phyloP scores from a whole-genome alignment of 148 eudicot species.

The Rhododendron henanense region DNA sequence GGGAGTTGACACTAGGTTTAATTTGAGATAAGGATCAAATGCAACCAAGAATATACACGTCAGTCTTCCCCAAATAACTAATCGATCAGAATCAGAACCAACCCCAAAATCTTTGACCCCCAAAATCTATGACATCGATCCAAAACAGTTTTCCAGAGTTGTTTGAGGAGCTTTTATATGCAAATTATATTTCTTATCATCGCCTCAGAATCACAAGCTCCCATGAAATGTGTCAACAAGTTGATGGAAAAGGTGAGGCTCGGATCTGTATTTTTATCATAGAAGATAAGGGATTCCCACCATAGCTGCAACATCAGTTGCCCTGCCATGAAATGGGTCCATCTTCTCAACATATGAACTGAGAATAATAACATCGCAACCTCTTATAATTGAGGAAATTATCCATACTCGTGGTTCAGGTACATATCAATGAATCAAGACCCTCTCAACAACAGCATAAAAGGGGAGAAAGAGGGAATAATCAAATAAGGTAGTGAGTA shows the following conservation, averaged over 20 bases:
- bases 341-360: not conserved
- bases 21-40: no score
- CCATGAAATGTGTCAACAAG: not conserved
- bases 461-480: no score
- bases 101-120: no score
- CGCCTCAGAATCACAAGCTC: not conserved
- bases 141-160: not conserved
- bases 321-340: not conserved
- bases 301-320: not conserved
- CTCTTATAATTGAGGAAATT: not conserved
- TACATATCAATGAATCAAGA: no score
- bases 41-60: no score
- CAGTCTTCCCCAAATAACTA: no score
- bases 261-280: not conserved
- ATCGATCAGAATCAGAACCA: no score
- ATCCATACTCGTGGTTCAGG: no score
- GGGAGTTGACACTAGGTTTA: no score
- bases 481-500: no score
- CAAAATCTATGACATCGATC: not conserved
- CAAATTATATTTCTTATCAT: not conserved
- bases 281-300: not conserved
- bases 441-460: not conserved
- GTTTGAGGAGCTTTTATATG: not conserved
- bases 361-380: not conserved
- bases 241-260: not conserved